Percentiles rank a stretch among this genome's conserved stretches.
These are phyloP conservation scores for Fusarium caatingaense DNA, from an alignment of 2,329 filamentous ascomycete species.

Conservation along the genomic window DNA sequence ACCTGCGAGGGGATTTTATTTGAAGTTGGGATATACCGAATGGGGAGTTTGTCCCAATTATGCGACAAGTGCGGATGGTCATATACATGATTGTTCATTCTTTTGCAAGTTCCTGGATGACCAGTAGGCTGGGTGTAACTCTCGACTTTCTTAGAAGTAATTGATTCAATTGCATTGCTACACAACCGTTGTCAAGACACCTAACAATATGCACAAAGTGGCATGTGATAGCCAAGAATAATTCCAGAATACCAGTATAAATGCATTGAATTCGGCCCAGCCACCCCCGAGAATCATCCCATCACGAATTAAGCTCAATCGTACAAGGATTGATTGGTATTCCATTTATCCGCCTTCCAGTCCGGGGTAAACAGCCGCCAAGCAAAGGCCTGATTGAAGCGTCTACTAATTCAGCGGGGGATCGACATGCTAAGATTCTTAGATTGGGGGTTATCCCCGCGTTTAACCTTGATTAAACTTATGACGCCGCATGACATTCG, in stretches of 20 bases:
- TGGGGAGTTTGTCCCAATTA: constrained; percentile 7
- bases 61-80: not conserved
- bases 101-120: not conserved
- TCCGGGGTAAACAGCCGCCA: constrained; percentile 7
- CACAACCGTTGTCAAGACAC: too few species aligned
- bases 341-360: constrained; percentile 16
- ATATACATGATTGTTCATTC: not conserved
- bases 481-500: constrained; percentile 8
- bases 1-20: not conserved
- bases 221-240: accelerated
- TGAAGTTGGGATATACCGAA: not conserved
- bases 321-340: constrained; percentile 18
- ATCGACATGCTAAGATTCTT: constrained; percentile 22
- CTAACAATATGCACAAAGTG: too few species aligned
- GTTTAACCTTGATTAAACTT: constrained; percentile 14
- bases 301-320: not conserved
- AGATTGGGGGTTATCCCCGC: constrained; percentile 18
- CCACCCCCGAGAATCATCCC: not conserved
- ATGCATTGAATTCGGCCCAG: not conserved
- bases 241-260: not conserved
- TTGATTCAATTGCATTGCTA: too few species aligned
- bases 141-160: too few species aligned
- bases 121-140: too few species aligned
- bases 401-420: constrained; percentile 34
- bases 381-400: constrained; percentile 35